A percentile compares a stretch with the other conserved stretches of the same genome.
Evolutionary conservation across 1,284 basidiomycete species (phyloP).

Genomic region (Moesziomyces aphidis): DNA sequence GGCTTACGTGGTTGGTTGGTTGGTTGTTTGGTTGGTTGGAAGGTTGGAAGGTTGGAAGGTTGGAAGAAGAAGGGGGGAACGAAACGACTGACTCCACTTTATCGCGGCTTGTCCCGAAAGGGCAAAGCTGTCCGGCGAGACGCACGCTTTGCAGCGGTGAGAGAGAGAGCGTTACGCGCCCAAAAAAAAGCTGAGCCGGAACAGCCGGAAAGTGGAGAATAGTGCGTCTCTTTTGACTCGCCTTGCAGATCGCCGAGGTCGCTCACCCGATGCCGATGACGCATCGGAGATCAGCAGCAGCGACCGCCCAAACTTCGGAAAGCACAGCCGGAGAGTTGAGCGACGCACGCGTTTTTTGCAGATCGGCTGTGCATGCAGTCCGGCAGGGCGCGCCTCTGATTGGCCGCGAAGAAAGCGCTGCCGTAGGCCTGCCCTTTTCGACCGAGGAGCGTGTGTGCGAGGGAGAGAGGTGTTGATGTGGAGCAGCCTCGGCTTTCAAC

Average conservation of each 20-base stretch:
- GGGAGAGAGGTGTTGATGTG: background rate
- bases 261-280: background rate
- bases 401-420: background rate
- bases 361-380: background rate
- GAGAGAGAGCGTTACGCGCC: no score
- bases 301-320: background rate
- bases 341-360: background rate
- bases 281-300: background rate
- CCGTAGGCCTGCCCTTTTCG: background rate
- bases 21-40: no score
- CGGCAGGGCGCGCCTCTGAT: background rate
- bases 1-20: no score
- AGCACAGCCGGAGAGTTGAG: background rate
- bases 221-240: background rate
- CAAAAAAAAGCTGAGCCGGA: background rate
- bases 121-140: background rate
- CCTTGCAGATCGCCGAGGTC: background rate
- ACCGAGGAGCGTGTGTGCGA: background rate
- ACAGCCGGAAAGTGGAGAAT: background rate
- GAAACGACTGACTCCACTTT: no score
- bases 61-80: no score
- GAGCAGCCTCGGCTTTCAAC: background rate
- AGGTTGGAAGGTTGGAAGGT: no score
- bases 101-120: no score
- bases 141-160: background rate